Percentiles rank a stretch among this genome's conserved stretches.
These are phyloP conservation scores for Cucumis variabilis DNA, from an alignment of 331 rosid genomes.

Conservation along the genomic window DNA sequence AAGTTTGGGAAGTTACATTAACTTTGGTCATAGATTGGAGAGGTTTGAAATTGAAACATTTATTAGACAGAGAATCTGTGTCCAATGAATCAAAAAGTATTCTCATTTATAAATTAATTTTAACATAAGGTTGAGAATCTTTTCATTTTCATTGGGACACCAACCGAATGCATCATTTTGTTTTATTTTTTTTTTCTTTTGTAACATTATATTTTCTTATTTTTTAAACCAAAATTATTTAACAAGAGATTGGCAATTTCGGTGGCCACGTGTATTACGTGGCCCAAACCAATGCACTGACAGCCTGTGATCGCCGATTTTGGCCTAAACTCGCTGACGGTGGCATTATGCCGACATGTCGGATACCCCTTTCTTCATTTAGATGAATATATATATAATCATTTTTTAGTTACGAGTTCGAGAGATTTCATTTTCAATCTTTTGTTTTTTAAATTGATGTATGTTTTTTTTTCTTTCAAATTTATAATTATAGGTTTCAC, in stretches of 20 bases:
- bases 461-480: no score
- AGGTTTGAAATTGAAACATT: background rate
- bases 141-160: background rate
- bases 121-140: background rate
- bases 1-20: background rate
- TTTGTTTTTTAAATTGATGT: background rate
- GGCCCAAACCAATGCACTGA: background rate
- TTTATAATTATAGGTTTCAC: no score
- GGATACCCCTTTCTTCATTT: background rate
- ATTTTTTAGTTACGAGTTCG: no score
- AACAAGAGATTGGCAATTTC: background rate
- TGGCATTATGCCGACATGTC: background rate
- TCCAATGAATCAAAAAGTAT: constrained; percentile 1
- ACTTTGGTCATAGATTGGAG: background rate
- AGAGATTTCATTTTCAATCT: no score
- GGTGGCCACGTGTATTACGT: constrained; percentile 33
- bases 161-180: background rate
- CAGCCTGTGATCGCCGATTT: constrained; percentile 61
- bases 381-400: background rate
- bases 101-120: background rate
- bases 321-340: constrained; percentile 40
- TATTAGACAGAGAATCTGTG: background rate
- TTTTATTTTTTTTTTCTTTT: background rate
- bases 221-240: background rate
- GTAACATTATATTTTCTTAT: background rate